Evolutionary conservation across 2,329 filamentous ascomycete genomes (phyloP), one percentile per base, ranked within the genome.

Genomic region (Apiospora kogelbergensis): DNA sequence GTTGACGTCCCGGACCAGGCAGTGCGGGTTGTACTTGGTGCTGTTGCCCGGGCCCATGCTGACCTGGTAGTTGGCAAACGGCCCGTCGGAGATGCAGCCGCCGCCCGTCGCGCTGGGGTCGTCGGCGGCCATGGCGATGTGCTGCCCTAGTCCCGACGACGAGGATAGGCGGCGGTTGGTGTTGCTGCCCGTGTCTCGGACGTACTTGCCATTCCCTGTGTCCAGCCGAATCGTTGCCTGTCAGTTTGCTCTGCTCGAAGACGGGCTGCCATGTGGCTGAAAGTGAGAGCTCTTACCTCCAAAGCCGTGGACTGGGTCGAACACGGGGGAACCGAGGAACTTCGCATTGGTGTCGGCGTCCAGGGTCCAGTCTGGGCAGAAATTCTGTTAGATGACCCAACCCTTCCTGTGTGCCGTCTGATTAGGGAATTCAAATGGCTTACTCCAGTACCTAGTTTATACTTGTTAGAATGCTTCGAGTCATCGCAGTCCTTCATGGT

Each of bases 1-100:
- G 30, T 74, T 76, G 11, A 80, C 70, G 67, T 80, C 78, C 42
- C 79, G 75, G 10, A 73, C 73, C 40, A 80, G 67, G 67, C 79
- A 80, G 67, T 74, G 78, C 6, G 78, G 78, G 67, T 71, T 76
- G 45, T 80, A 76, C 15, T 68, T 68, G 6, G 72, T 74, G 68
- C 69, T 66, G n/a, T 69, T 68, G 13, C 75, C 74, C 6, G 76
- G 78, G 41, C 79, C 75, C 68, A 79, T 75, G 22, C 76, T 75
- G 48, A 77, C 72, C 1, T 72, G 73, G 37, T 75, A 70, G 66
- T 76, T 74, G 9, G 69, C 63, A 68, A 79, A 79, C 15, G 76
- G 75, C 26, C 78, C 78, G 57, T 75, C 68, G 2, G 67, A 30
- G 41, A 79, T 68, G 65, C 78, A 80, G 48, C 74, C 76, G 26